Evolutionary conservation across 495 filamentous ascomycete genomes (phyloP), one percentile per base, ranked within the genome.

Genomic region (Penicillium psychrofluorescens): DNA sequence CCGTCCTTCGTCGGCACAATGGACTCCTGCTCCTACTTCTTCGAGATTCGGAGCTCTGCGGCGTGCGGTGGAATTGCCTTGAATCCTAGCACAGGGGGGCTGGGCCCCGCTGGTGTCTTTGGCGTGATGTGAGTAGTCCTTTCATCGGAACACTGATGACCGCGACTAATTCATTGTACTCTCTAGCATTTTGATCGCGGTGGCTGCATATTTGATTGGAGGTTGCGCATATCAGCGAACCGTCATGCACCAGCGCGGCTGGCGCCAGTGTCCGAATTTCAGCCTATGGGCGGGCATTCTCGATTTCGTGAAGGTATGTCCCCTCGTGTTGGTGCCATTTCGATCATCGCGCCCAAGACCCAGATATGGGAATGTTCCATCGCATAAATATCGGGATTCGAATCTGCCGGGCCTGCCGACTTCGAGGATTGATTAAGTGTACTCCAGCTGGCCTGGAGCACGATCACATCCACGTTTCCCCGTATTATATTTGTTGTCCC

Each of bases 221-320:
- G 94, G 94, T 53, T 86, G 92, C 55, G 85, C 95, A 32, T 99
- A 97, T 66, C 89, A 96, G 58, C 80, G 94, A 37, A 94, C 86
- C 9, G 94, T 99, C 44, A 86, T 89, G 69, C 87, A 97, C 59
- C 90, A 94, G 43, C 75, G 94, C 29, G 94, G 94, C 27, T 99
- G 90, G 94, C 78, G 86, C 49, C 94, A 97, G 58, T 73, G 96
- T 45, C 94, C 94, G 11, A 96, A 99, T 64, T 96, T 90, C 68
- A 79, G 76, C 46, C 72, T 95, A 40, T 99, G 94, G 94, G 81
- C 86, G 28, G 83, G 87, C n/a, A 84, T 95, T 34, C 75, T 85
- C 49, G 79, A 81, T 41, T 92, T 95, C 54, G 54, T 95, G 45
- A 83, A 73, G 75, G 92, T 95, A 79, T 76, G 82, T 68, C 37